Base-by-base conservation (phyloP, 108 stramenopile species). In the Stephanodiscus triporus region DNA sequence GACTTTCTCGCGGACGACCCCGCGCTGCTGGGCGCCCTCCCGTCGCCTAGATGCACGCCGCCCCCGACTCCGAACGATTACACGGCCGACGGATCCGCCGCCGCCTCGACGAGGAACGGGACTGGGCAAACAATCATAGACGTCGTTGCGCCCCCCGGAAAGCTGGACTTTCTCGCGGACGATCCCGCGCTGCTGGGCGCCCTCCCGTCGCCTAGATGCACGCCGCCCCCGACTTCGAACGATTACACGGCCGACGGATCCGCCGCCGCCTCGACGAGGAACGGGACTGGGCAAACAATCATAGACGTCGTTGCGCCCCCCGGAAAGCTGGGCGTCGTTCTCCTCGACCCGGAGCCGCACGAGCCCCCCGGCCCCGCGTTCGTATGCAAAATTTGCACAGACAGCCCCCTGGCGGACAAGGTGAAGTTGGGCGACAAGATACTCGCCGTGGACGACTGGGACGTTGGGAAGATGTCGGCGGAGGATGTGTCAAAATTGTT, bases 381-480 rank as follows among this genome's bases (percentile, higher is more conserved):
- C 22, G 71, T 80, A 6, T 45, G 60, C 32, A 60, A 73, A 8
- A 62, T 80, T 16, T 36, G 67, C 2, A 51, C 43, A 16, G 60
- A 22, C 9, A 73, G 72, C 32, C 86, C 84, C 14, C 49, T 92
- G 0, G 60, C 78, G 57, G 87, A 83, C 22, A 69, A 76, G 37
- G 49, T 89, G 17, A 22, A 68, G 32, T 16, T 63, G 19, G 86
- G 84, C 36, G 91, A 92, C 66, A 77, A 59, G 59, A 83, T 92
- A 51, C 54, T 86, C 19, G 75, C 85, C 22, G 82, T 92, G 19
- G 87, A 89, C 62, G 86, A 80, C 26, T 75, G 68, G 59, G 83
- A 86, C 71, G 82, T 80, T 20, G 30, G 43, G 20, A 53, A 74
- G 36, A 75, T 84, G 60, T 80, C 61, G 22, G 72, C 81, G 9